Conservation (phyloP, 2,329 filamentous ascomycete genomes). For the Verticillium tricorpus region DNA sequence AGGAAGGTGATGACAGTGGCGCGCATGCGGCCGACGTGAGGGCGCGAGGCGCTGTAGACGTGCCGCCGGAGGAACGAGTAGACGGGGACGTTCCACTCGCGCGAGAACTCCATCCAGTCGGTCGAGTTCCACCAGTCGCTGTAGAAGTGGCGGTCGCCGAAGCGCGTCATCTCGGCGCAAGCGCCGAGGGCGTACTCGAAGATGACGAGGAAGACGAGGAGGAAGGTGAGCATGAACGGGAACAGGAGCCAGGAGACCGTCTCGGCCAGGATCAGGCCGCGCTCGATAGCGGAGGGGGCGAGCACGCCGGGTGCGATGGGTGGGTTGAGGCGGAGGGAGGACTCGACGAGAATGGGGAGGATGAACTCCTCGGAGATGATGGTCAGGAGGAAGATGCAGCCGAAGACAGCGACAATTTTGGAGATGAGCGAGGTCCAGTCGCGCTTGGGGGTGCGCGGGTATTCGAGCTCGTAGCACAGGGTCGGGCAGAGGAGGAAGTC, state of each 20-base stretch:
- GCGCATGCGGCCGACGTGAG: slow-evolving; percentile 67
- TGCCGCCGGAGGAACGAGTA: slow-evolving; percentile 93
- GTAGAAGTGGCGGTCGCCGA: slow-evolving; percentile 94
- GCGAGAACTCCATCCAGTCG: slow-evolving; percentile 92
- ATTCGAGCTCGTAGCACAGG: slow-evolving; percentile 95
- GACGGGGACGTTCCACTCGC: slow-evolving; percentile 97
- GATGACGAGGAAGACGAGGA: slow-evolving; percentile 95
- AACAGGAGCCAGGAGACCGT: slow-evolving; percentile 89
- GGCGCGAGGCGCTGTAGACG: slow-evolving; percentile 80
- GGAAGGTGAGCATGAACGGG: slow-evolving; percentile 93
- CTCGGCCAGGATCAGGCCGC: slow-evolving; percentile 76
- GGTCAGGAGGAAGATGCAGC: slow-evolving; percentile 92
- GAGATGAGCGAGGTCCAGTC: slow-evolving; percentile 77
- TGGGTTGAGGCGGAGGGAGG: slow-evolving; percentile 47
- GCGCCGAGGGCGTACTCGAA: slow-evolving; percentile 96
- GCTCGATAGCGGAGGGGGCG: slow-evolving; percentile 51
- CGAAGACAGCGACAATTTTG: slow-evolving; percentile 87
- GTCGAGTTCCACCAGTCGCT: slow-evolving; percentile 71
- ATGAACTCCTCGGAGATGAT: slow-evolving; percentile 94
- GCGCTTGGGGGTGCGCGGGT: slow-evolving; percentile 72
- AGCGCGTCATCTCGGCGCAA: slow-evolving; percentile 89
- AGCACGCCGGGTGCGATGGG: slow-evolving; percentile 23
- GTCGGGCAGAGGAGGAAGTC: slow-evolving; percentile 93
- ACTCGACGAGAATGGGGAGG: slow-evolving; percentile 78
- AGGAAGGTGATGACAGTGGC: slow-evolving; percentile 91